A percentile compares a stretch with the other conserved stretches of the same genome.
Evolutionary conservation across 495 filamentous ascomycete genomes (phyloP).

Genomic region (Evansstolkia leycettana): DNA sequence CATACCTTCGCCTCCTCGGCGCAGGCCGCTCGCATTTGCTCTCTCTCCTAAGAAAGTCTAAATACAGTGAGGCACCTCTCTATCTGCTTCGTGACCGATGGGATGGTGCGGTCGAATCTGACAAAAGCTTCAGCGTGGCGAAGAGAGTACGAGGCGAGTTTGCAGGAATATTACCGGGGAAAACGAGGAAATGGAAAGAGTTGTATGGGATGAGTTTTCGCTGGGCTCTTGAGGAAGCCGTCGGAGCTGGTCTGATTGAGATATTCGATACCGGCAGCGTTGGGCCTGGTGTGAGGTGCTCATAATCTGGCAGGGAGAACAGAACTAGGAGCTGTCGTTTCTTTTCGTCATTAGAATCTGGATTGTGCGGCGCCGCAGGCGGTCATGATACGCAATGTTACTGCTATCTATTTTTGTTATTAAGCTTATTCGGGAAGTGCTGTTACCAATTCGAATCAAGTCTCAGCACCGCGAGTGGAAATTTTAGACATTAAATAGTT

Average conservation of each 20-base stretch:
- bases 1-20: slow-evolving; percentile 59
- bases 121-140: slow-evolving; percentile 41
- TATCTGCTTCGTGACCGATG: slow-evolving; percentile 60
- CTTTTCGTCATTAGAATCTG: too few species aligned
- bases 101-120: slow-evolving; percentile 59
- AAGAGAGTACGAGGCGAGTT: slow-evolving; percentile 59
- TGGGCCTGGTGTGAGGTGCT: slow-evolving; percentile 53
- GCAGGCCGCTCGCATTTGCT: slow-evolving; percentile 55
- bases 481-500: too few species aligned
- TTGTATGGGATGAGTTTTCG: slow-evolving; percentile 66
- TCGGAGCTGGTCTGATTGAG: slow-evolving; percentile 70
- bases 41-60: slow-evolving; percentile 50
- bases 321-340: too few species aligned
- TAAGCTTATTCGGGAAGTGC: too few species aligned
- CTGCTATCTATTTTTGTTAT: too few species aligned
- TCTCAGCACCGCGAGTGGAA: too few species aligned
- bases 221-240: slow-evolving; percentile 67
- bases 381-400: too few species aligned
- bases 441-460: too few species aligned
- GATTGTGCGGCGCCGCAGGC: too few species aligned
- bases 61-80: slow-evolving; percentile 53
- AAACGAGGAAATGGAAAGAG: slow-evolving; percentile 70
- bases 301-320: slow-evolving; percentile 18
- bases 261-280: slow-evolving; percentile 78
- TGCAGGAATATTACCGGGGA: slow-evolving; percentile 55